Evolutionary conservation across 495 filamentous ascomycete species (phyloP).

Genomic region (Tricharina praecox): DNA sequence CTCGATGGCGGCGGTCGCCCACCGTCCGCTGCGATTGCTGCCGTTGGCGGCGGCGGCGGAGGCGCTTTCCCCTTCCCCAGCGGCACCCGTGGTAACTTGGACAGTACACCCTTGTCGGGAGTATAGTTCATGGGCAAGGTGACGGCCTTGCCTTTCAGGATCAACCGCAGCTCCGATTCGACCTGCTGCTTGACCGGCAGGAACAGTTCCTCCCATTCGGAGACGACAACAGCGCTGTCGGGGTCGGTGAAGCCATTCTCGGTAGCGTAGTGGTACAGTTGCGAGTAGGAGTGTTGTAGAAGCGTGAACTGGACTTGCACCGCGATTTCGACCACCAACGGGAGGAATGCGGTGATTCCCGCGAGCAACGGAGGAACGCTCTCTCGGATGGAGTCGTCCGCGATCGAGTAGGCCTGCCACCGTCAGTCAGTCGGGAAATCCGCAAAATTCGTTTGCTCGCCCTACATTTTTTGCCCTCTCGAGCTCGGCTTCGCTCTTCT

Average conservation of each 20-base stretch:
- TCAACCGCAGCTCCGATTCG: slow-evolving; percentile 48
- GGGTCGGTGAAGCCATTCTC: slow-evolving; percentile 46
- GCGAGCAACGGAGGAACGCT: slow-evolving; percentile 59
- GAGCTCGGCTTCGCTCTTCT: slow-evolving; percentile 65
- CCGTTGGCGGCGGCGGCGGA: slow-evolving; percentile 18
- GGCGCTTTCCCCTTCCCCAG: slow-evolving; percentile 16
- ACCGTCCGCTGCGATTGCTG: neutral
- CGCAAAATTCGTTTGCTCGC: neutral
- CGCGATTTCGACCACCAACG: slow-evolving; percentile 55
- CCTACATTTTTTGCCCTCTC: slow-evolving; percentile 45
- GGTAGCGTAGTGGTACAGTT: slow-evolving; percentile 59
- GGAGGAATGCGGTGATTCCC: slow-evolving; percentile 61
- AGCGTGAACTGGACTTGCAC: slow-evolving; percentile 71
- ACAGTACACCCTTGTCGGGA: slow-evolving; percentile 12
- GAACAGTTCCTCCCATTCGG: slow-evolving; percentile 51
- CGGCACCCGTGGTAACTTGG: slow-evolving; percentile 8
- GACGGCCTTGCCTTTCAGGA: slow-evolving; percentile 61
- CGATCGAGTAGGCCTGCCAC: slow-evolving; percentile 54
- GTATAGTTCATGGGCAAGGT: slow-evolving; percentile 39
- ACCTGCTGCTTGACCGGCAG: slow-evolving; percentile 48
- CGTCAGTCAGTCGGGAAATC: too few species aligned
- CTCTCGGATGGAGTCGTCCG: slow-evolving; percentile 65
- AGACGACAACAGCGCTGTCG: slow-evolving; percentile 51
- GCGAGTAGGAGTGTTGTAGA: slow-evolving; percentile 70
- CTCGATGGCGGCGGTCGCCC: neutral